Evolutionary conservation across 768 basidiomycete genomes (phyloP), one percentile per base, ranked within the genome.

Genomic region (Phallus indusiatus): DNA sequence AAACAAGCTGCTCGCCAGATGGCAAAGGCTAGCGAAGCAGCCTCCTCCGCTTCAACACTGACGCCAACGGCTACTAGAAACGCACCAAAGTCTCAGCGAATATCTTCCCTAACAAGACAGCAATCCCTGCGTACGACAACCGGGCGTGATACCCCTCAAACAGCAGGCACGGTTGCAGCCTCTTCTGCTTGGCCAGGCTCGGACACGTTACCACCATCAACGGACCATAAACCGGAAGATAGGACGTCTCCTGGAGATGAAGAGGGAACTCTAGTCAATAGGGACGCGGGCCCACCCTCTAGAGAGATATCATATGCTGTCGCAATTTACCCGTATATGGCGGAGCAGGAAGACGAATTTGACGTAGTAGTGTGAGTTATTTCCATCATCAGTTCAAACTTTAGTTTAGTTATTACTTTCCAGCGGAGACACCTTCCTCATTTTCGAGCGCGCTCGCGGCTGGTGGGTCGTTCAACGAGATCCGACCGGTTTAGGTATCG

Each of bases 401-500:
- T 61, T 16, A 50, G 54, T 20, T 51, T 67, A 37, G 64, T 17
- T 35, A 28, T 18, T 54, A 52, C 49, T 11, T 11, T 55, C 2
- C 60, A 94, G 92, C 16, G 93, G 92, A 46, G 91, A 94, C 67
- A 93, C 93, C 1, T 97, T 94, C 72, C 83, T 95, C 62, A 94
- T 97, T 63, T 75, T 94, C 47, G 90, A 90, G 56, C 84, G 94
- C 55, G 87, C 94, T n/a, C 86, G 94, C 57, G 95, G 96, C 1
- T 99, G 96, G 96, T 99, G 95, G 93, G 90, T 97, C 35, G 96
- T 98, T 4, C 94, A 98, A 68, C 85, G 90, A 35, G 96, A 99
- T 71, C 88, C 88, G 33, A 84, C 82, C 36, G 94, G 94, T 5
- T 80, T 85, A 2, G 91, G 93, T 10, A 71, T 84, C 20, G 84